Evolutionary conservation across 2,329 filamentous ascomycete genomes (phyloP).

Genomic region (Xylaria sp.): DNA sequence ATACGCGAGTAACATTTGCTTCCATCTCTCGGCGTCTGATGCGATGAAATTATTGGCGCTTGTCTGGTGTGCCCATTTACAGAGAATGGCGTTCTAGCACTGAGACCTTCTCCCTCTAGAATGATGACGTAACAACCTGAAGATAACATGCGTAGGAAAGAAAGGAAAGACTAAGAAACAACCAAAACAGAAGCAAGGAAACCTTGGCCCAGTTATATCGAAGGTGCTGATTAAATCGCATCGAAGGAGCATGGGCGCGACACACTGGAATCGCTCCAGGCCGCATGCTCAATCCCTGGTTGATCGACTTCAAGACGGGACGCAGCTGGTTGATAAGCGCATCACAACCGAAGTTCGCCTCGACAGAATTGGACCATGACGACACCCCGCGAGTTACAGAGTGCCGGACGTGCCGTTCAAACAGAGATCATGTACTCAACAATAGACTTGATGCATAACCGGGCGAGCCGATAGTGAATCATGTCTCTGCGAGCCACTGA

Average conservation of each 20-base stretch:
- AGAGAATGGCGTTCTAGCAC: slow-evolving; percentile 44
- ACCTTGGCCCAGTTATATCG: slow-evolving; percentile 43
- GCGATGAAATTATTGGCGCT: slow-evolving; percentile 4
- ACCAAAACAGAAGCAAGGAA: slow-evolving; percentile 46
- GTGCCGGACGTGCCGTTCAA: slow-evolving; percentile 56
- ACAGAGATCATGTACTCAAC: slow-evolving; percentile 40
- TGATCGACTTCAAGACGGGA: slow-evolving; percentile 21
- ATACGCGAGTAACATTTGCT: slow-evolving; percentile 1
- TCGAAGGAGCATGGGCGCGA: slow-evolving; percentile 43
- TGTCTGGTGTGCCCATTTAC: slow-evolving; percentile 10
- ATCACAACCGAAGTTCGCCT: slow-evolving; percentile 17
- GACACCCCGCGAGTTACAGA: slow-evolving; percentile 47
- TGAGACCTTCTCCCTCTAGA: slow-evolving; percentile 53
- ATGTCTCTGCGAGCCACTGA: slow-evolving; percentile 38
- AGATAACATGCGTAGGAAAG: slow-evolving; percentile 42
- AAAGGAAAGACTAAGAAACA: slow-evolving; percentile 47
- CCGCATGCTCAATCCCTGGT: slow-evolving; percentile 30
- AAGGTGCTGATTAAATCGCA: slow-evolving; percentile 46
- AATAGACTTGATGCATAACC: slow-evolving; percentile 35
- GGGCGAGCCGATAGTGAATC: slow-evolving; percentile 36
- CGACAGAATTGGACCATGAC: slow-evolving; percentile 37
- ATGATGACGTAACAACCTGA: slow-evolving; percentile 49
- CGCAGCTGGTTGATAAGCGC: slow-evolving; percentile 21
- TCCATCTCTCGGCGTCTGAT: slow-evolving; percentile 14
- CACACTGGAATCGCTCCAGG: slow-evolving; percentile 24